These are phyloP conservation scores for Xylariales sp. DNA, from an alignment of 2,329 filamentous ascomycete genomes.

Conservation along the genomic window DNA sequence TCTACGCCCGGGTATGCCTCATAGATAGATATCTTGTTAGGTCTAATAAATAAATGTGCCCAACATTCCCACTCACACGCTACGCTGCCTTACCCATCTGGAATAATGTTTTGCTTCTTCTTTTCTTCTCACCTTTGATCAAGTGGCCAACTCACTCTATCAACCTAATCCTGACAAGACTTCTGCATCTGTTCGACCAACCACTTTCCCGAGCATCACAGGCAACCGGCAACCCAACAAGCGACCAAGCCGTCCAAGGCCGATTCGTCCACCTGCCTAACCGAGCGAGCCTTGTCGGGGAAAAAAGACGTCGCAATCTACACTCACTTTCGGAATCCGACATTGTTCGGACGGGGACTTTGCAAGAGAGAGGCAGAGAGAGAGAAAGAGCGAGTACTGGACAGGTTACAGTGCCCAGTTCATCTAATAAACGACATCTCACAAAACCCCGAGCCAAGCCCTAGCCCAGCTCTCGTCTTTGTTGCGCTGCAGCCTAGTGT, in stretches of 20 bases:
- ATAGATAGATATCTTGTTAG: neutral
- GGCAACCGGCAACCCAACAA: neutral
- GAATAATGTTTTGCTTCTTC: neutral
- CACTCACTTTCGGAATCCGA: constrained; percentile 44
- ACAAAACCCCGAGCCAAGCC: constrained; percentile 29
- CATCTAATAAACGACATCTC: constrained; percentile 29
- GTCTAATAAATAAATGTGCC: constrained; percentile 32
- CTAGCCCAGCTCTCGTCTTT: constrained; percentile 36
- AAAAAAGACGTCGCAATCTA: constrained; percentile 38
- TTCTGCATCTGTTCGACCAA: constrained; percentile 13
- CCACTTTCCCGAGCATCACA: constrained; percentile 12
- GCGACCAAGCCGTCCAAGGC: constrained; percentile 11
- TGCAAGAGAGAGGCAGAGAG: constrained; percentile 18
- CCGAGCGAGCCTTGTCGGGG: constrained; percentile 32
- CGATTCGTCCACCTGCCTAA: constrained; percentile 43
- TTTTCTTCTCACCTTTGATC: constrained; percentile 14
- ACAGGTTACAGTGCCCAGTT: constrained; percentile 30
- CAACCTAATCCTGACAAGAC: neutral
- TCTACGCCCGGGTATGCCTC: neutral
- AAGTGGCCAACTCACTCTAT: constrained; percentile 18
- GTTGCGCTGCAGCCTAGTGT: constrained; percentile 22
- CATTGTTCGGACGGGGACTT: constrained; percentile 41
- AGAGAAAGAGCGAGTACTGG: constrained; percentile 5
- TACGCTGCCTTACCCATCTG: constrained; percentile 20
- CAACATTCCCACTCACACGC: constrained; percentile 31